Conservation (phyloP, 2,329 filamentous ascomycete genomes). For the Aspergillus amoenus region DNA sequence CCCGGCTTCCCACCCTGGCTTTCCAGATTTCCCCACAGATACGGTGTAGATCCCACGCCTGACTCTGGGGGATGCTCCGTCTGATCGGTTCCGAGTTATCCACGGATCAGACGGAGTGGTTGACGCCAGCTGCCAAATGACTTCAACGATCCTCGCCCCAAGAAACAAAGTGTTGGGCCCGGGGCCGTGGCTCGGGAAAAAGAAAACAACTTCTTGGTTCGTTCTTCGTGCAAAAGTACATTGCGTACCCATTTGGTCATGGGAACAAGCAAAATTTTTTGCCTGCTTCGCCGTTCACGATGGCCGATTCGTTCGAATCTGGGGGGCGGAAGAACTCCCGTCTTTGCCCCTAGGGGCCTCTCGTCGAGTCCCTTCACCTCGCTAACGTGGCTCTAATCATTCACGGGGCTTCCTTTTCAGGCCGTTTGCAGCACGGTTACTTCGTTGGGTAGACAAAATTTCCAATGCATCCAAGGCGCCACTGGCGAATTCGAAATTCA, state of each 20-base stretch:
- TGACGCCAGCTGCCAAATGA: neutral
- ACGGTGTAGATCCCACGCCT: neutral
- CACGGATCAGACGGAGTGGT: neutral
- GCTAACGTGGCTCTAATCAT: too few relatives aligned
- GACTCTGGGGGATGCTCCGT: neutral
- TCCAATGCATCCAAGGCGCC: neutral
- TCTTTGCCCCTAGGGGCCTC: too few relatives aligned
- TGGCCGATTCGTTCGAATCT: neutral
- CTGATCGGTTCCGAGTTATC: conserved; percentile 1
- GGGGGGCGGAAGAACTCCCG: too few relatives aligned
- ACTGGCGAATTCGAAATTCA: neutral
- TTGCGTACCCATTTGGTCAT: neutral
- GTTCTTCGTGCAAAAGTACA: neutral
- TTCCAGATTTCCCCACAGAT: neutral
- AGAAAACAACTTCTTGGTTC: neutral
- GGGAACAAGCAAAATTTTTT: neutral
- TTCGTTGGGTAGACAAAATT: neutral
- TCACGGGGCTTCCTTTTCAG: neutral
- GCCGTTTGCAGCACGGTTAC: neutral
- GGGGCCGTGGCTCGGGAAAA: neutral
- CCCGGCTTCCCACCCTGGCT: neutral
- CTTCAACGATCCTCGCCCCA: neutral
- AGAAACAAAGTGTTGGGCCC: neutral
- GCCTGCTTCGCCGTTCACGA: neutral
- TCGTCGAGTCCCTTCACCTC: too few relatives aligned